Evolutionary conservation across 176 grass and related monocot genomes (phyloP), one percentile per base, ranked within the genome.

Genomic region (Urochloa ruziziensis): DNA sequence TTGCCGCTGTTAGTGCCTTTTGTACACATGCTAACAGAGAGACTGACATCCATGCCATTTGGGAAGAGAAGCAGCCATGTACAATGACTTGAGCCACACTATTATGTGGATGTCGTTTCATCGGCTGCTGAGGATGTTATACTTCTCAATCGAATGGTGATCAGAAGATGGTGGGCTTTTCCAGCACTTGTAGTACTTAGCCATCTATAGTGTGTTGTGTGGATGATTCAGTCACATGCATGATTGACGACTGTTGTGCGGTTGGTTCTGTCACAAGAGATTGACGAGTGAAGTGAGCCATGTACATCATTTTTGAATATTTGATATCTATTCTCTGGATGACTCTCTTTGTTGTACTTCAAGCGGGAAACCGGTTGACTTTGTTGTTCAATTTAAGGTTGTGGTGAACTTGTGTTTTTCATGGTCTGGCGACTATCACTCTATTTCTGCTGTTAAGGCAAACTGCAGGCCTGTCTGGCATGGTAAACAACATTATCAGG

Each of bases 1-100:
- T 67, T 67, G 54, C 56, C 54, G 75, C 47, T 64, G 78, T 24
- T 77, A 4, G 21, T 35, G 66, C 72, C 72, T 80, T 80, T 58
- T 81, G 86, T 82, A 85, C 78, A 85, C 87, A 85, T 58, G 71
- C 86, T 88, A 85, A 91, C 78, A 74, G 65, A 70, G 62, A 32
- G 74, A 62, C 75, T 56, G 52, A 73, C 42, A 37, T 75, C 86
- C 67, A 77, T 72, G 78, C 49, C 77, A 64, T 34, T 48, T 75
- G 47, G 39, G 33, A 85, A 85, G 46, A 49, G 86, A 78, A 85
- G 86, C 78, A 14, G 23, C 37, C 72, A 42, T 59, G 73, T 71
- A 72, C 84, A 81, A 9, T 32, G 39, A 34, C 71, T 32, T 28
- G 18, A 48, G 62, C 66, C 35, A 52, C 39, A 43, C 42, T 64